phyloP scores from a whole-genome alignment of 1,139 yeast genomes.

The Protomyces inouyei region DNA sequence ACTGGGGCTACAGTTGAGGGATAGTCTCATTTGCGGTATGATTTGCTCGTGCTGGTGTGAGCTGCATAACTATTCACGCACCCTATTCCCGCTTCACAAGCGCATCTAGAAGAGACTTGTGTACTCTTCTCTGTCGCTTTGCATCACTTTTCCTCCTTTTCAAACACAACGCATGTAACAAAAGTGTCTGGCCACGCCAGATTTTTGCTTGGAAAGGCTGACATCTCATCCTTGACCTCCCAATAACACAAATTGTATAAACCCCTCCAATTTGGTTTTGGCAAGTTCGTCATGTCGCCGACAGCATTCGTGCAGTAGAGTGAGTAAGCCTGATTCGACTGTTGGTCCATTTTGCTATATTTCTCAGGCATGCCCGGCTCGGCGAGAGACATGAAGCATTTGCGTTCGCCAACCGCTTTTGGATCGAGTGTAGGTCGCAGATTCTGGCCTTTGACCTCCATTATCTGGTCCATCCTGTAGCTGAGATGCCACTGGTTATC shows the following conservation, averaged over 20 bases:
- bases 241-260: background rate
- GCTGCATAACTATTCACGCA: no score
- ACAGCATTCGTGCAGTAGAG: background rate
- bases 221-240: background rate
- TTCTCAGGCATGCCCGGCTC: background rate
- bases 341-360: background rate
- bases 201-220: background rate
- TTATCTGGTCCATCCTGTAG: background rate
- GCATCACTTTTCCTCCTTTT: no score
- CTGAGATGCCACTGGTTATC: background rate
- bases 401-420: background rate
- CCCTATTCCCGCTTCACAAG: no score
- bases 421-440: background rate
- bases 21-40: background rate
- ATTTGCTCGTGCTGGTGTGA: no score
- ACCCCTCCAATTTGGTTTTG: background rate
- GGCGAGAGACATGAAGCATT: background rate
- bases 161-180: no score
- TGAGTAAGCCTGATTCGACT: background rate
- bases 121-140: no score
- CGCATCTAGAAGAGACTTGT: no score
- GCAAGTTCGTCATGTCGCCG: background rate
- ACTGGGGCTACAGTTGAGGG: slow-evolving; percentile 9
- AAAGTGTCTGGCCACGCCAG: no score
- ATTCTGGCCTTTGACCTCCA: background rate